These are phyloP conservation scores for Orbilia oligospora DNA, from an alignment of 2,329 filamentous ascomycete species.

Conservation along the genomic window DNA sequence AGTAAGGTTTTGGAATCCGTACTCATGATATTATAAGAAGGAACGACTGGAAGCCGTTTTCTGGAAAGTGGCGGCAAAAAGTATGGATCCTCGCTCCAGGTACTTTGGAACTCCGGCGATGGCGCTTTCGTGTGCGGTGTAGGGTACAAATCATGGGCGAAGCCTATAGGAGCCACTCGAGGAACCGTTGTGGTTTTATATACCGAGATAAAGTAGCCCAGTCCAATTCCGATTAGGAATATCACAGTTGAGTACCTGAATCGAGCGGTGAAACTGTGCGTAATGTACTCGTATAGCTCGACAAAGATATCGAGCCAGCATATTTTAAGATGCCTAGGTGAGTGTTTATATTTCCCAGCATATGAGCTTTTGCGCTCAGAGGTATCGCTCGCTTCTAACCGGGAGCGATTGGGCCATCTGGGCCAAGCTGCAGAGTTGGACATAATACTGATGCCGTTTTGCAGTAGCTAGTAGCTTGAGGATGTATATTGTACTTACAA, in stretches of 20 bases:
- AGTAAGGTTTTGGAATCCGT: background rate
- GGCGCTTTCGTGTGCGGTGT: background rate
- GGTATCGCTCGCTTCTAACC: background rate
- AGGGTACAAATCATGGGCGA: background rate
- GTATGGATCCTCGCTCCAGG: slow-evolving; percentile 5
- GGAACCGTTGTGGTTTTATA: background rate
- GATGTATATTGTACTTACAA: background rate
- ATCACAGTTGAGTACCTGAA: background rate
- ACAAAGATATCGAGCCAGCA: slow-evolving; percentile 17
- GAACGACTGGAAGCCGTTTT: slow-evolving; percentile 5
- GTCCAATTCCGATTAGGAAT: slow-evolving; percentile 7
- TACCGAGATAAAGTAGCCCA: background rate
- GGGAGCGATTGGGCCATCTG: background rate
- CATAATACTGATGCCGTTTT: background rate
- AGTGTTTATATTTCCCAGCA: background rate
- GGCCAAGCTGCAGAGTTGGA: background rate
- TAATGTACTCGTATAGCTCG: background rate
- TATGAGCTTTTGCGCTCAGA: background rate
- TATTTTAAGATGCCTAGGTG: background rate
- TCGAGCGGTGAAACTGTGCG: background rate
- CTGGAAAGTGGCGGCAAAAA: slow-evolving; percentile 31
- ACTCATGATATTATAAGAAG: slow-evolving; percentile 26
- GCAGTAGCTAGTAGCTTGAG: background rate
- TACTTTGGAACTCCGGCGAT: background rate
- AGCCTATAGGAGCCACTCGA: background rate